Percentiles rank a stretch among this genome's conserved stretches.
Conservation (phyloP, 169 alveolate genomes). For the Cryptosporidium viatorum region DNA sequence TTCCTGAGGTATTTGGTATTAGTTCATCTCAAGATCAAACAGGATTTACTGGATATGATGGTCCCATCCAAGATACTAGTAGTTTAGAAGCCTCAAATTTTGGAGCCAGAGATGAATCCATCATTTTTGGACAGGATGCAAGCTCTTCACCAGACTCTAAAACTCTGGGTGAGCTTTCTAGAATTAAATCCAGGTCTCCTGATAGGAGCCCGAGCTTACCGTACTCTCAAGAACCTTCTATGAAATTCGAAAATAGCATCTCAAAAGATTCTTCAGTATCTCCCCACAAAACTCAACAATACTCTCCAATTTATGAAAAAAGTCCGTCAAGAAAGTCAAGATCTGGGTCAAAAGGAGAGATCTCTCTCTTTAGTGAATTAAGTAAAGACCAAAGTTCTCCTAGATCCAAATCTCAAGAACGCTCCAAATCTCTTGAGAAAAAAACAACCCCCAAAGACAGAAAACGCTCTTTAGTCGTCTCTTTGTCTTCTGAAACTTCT, state of each 20-base stretch:
- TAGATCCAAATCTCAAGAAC: neutral
- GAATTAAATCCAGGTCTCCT: neutral
- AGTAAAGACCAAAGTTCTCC: neutral
- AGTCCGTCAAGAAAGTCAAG: neutral
- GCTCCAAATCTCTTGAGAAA: neutral
- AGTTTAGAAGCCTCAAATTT: neutral
- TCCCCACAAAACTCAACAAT: neutral
- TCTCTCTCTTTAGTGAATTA: neutral
- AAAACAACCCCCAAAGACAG: neutral
- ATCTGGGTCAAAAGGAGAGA: neutral
- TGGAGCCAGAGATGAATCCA: neutral
- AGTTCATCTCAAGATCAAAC: neutral
- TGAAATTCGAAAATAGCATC: neutral
- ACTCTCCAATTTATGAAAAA: neutral
- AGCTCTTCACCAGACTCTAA: neutral
- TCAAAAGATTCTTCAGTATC: neutral
- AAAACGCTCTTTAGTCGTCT: neutral
- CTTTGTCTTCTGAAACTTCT: neutral
- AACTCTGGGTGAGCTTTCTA: conserved; percentile 24
- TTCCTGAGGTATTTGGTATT: neutral
- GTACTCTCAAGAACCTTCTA: neutral
- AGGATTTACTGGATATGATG: conserved; percentile 3
- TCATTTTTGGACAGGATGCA: conserved; percentile 6
- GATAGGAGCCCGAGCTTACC: neutral
- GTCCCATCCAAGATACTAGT: neutral